A percentile compares a stretch with the other conserved stretches of the same genome.
Conservation (phyloP, 208 protist genomes). For the Crithidia fasciculata region DNA sequence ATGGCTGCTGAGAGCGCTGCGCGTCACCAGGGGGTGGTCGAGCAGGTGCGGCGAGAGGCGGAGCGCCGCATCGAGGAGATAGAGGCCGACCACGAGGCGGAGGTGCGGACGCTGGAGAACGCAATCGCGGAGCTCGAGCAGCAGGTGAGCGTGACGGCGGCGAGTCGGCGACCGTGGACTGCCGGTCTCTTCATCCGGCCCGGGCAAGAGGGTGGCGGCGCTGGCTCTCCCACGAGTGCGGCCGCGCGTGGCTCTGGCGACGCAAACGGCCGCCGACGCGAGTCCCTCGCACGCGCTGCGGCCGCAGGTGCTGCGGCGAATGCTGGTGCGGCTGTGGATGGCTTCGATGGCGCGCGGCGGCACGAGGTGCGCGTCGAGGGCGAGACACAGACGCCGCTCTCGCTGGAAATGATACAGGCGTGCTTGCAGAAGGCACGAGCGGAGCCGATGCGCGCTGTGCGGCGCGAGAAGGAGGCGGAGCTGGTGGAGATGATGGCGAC, state of each 20-base stretch:
- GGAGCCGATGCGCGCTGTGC: conserved; percentile 11
- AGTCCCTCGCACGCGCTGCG: not conserved
- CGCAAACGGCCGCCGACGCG: not conserved
- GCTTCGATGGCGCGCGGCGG: not conserved
- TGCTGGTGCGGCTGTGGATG: not conserved
- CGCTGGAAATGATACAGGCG: conserved; percentile 37
- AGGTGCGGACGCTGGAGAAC: conserved; percentile 34
- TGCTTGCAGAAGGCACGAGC: conserved; percentile 13
- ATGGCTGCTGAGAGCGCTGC: not conserved
- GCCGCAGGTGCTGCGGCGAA: not conserved
- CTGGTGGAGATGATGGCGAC: conserved; percentile 40
- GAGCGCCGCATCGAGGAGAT: conserved; percentile 38
- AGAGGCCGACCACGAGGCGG: conserved; percentile 39
- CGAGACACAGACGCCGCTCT: conserved; percentile 44
- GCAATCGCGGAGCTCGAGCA: conserved; percentile 42
- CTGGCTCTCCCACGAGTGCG: not conserved
- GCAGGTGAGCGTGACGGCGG: conserved; percentile 24
- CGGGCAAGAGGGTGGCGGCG: not conserved
- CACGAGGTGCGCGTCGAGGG: conserved; percentile 14
- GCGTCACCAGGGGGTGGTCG: not conserved
- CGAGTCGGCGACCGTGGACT: conserved; percentile 20
- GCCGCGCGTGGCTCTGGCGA: conserved; percentile 1
- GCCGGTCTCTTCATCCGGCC: conserved; percentile 12
- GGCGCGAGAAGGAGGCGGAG: conserved; percentile 37
- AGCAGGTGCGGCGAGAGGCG: conserved; percentile 20